Conservation (phyloP, 139 green algal genomes). For the Volvox reticuliferus region DNA sequence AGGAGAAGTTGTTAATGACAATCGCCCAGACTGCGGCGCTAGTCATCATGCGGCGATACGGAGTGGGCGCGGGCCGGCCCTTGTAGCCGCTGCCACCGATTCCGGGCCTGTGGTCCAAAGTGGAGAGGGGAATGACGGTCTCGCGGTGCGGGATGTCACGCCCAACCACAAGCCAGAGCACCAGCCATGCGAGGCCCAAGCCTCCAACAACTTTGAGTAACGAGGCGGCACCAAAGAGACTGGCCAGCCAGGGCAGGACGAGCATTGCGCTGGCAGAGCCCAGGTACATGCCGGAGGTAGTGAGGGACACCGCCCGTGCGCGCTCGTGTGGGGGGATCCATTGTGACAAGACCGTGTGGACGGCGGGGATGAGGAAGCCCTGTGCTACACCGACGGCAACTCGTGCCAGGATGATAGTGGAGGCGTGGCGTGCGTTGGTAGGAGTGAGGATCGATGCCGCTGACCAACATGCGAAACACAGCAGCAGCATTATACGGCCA, state of each 20-base stretch:
- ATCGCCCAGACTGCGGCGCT: slow-evolving; percentile 94
- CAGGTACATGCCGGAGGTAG: slow-evolving; percentile 99
- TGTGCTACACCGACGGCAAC: slow-evolving; percentile 91
- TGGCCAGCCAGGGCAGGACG: slow-evolving; percentile 82
- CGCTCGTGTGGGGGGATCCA: slow-evolving; percentile 93
- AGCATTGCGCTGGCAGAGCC: slow-evolving; percentile 93
- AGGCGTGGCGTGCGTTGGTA: slow-evolving; percentile 48
- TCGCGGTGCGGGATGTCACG: slow-evolving; percentile 70
- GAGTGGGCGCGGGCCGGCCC: slow-evolving; percentile 66
- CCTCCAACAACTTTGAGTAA: slow-evolving; percentile 81
- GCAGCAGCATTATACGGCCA: slow-evolving; percentile 82
- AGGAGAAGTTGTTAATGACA: slow-evolving; percentile 98
- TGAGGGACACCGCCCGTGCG: slow-evolving; percentile 88
- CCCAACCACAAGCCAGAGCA: slow-evolving; percentile 79
- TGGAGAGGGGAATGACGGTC: slow-evolving; percentile 64
- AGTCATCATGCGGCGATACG: slow-evolving; percentile 81
- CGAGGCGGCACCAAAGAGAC: slow-evolving; percentile 62
- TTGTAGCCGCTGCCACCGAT: slow-evolving; percentile 39
- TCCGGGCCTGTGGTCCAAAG: neutral
- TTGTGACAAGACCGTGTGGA: slow-evolving; percentile 95
- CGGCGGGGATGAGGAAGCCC: slow-evolving; percentile 94
- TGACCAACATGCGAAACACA: slow-evolving; percentile 90
- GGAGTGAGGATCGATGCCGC: slow-evolving; percentile 86
- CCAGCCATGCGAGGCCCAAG: slow-evolving; percentile 86
- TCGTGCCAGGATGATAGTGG: slow-evolving; percentile 55